Evolutionary conservation across 2,329 filamentous ascomycete genomes (phyloP).

Genomic region (Colletotrichum acutatum): DNA sequence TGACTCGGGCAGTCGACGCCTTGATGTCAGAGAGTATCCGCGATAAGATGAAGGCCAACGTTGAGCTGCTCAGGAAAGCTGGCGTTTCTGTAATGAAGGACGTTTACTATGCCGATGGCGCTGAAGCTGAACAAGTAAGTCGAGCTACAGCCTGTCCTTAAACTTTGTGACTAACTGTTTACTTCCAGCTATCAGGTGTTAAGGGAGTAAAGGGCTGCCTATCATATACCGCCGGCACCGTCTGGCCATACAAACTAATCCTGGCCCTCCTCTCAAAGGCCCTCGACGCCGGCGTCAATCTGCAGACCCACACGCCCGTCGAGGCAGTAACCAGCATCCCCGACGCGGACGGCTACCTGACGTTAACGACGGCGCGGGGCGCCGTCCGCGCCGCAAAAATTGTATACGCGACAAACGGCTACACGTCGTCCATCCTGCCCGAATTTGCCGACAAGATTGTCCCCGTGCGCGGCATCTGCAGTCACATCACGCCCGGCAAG

Average conservation of each 20-base stretch:
- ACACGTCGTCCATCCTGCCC: conserved; percentile 40
- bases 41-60: conserved; percentile 40
- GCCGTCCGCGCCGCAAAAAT: conserved; percentile 36
- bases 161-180: conserved; percentile 41
- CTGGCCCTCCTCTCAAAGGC: conserved; percentile 39
- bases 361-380: conserved; percentile 38
- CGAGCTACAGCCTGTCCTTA: conserved; percentile 38
- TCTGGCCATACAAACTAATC: conserved; percentile 44
- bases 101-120: conserved; percentile 41
- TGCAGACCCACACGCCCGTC: conserved; percentile 39
- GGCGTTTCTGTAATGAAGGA: conserved; percentile 41
- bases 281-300: conserved; percentile 39
- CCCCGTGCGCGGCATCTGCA: conserved; percentile 45
- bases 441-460: conserved; percentile 39
- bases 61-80: conserved; percentile 44
- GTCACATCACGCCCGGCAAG: conserved; percentile 43
- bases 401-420: conserved; percentile 44
- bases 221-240: conserved; percentile 43
- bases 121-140: conserved; percentile 44
- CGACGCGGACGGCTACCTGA: conserved; percentile 12
- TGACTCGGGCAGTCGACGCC: conserved; percentile 53
- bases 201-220: conserved; percentile 53
- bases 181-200: conserved; percentile 53
- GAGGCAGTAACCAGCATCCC: neutral
- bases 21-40: conserved; percentile 43